These are phyloP conservation scores for Coprinopsis sp. DNA, from an alignment of 768 basidiomycete species.

Conservation along the genomic window DNA sequence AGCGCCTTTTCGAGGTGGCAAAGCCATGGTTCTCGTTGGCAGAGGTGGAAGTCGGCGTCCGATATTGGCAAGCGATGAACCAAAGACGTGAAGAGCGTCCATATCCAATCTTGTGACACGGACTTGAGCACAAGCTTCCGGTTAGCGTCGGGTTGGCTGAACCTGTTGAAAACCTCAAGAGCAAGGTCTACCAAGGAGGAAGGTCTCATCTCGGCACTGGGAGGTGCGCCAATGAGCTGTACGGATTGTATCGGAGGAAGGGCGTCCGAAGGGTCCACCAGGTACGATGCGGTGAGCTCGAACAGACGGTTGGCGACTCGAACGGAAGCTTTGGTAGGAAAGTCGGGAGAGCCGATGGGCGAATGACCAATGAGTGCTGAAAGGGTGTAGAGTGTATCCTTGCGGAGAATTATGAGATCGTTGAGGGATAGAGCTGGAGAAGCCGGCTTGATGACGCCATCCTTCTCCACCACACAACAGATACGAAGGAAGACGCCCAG, in stretches of 20 bases:
- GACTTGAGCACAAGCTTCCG: conserved; percentile 64
- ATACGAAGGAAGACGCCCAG: conserved; percentile 66
- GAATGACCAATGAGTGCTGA: conserved; percentile 53
- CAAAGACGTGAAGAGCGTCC: conserved; percentile 61
- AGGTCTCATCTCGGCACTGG: conserved; percentile 42
- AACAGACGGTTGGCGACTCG: conserved; percentile 56
- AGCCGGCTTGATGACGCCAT: conserved; percentile 35
- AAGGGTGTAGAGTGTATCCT: conserved; percentile 71
- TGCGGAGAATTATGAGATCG: conserved; percentile 70
- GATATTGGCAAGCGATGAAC: conserved; percentile 81
- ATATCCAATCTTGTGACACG: conserved; percentile 54
- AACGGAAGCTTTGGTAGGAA: conserved; percentile 33
- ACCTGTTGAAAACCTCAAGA: conserved; percentile 79
- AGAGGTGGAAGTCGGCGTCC: conserved; percentile 67
- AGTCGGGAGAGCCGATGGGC: conserved; percentile 38
- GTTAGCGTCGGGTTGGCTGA: conserved; percentile 74
- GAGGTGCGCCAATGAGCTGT: conserved; percentile 46
- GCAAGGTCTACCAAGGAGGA: conserved; percentile 66
- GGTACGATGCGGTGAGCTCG: conserved; percentile 66
- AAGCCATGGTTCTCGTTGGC: conserved; percentile 63
- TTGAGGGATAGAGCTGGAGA: conserved; percentile 61
- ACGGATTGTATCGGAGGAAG: conserved; percentile 56
- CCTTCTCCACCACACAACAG: conserved; percentile 43
- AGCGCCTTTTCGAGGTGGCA: conserved; percentile 75
- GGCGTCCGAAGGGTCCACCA: conserved; percentile 66